Evolutionary conservation across 2,329 filamentous ascomycete species (phyloP), one percentile per base, ranked within the genome.

Genomic region (Podosphaera xanthii): DNA sequence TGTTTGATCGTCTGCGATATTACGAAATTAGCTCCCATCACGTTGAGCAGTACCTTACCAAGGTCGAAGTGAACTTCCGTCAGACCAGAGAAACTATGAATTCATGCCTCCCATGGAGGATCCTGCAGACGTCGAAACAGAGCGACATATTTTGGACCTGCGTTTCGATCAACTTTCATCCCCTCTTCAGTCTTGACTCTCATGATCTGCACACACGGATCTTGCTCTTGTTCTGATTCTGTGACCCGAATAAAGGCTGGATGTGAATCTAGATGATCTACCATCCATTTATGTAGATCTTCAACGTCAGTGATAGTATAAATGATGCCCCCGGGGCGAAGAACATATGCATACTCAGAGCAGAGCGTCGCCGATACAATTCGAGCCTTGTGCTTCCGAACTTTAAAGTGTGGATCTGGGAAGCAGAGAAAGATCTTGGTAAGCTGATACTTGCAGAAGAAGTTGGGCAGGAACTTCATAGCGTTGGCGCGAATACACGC

Each of bases 381-480:
- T 46, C 92, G 78, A 46, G 90, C 90, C 73, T 98, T 98, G 75
- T 97, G 92, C 72, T 98, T 98, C 63, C 91, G 80, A 10, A 87
- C 82, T 73, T 98, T 98, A 76, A 98, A 98, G 72, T 98, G 92
- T 61, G 92, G 92, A 68, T 98, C 92, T 0, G 92, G 92, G 69
- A 98, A 98, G 75, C 92, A 98, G 66, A 98, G 86, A 71, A 98
- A 98, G 69, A 97, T 87, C 69, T 94, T 94, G 63, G 78, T 80
- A 12, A 98, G 80, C 69, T 96, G 90, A 12, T 73, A 76, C 67
- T 83, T 86, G 59, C 73, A 75, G 76, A 98, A 97, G 76, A 96
- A 95, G 69, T 98, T 97, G 62, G 94, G 91, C n/a, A 98, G 76
- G 71, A 97, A 98, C 71, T 98, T 98, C 92, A 98, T 98, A 4